Evolutionary conservation across 208 protist genomes (phyloP).

Genomic region (Acanthamoeba triangularis): DNA sequence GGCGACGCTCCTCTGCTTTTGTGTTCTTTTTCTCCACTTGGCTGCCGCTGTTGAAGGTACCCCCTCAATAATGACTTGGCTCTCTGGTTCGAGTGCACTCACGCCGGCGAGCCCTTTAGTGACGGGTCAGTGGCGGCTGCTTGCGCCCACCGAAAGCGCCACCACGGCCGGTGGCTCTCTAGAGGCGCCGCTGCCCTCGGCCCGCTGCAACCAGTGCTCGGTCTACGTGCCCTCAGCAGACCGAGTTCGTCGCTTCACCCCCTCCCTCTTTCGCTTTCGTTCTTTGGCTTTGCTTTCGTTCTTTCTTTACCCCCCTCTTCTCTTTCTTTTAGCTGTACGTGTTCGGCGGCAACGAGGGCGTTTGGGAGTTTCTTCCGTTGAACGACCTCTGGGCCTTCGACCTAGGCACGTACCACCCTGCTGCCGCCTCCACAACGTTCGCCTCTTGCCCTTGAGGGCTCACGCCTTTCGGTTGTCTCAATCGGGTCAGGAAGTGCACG

Average conservation of each 20-base stretch:
- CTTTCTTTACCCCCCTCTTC: background rate
- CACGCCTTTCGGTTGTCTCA: background rate
- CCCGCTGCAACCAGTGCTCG: background rate
- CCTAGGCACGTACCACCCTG: background rate
- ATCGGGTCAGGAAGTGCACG: too few relatives aligned
- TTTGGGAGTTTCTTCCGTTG: background rate
- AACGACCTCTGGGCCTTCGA: conserved; percentile 25
- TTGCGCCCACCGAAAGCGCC: background rate
- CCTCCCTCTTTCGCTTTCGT: background rate
- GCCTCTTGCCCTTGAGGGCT: background rate
- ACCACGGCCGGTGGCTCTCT: too few relatives aligned
- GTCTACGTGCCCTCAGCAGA: background rate
- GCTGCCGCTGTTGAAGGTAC: too few relatives aligned
- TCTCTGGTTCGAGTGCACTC: too few relatives aligned
- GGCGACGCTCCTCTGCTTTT: background rate
- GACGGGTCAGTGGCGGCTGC: background rate
- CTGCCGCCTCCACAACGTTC: background rate
- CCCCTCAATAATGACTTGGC: background rate
- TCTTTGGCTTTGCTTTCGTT: background rate
- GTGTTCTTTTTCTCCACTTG: background rate
- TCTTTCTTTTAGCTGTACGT: background rate
- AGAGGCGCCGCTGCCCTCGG: background rate
- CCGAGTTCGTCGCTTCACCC: background rate
- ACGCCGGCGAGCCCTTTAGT: background rate
- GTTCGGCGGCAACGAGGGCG: conserved; percentile 29